These are phyloP conservation scores for Fusarium floridanum DNA, from an alignment of 2,329 filamentous ascomycete species.

Conservation along the genomic window DNA sequence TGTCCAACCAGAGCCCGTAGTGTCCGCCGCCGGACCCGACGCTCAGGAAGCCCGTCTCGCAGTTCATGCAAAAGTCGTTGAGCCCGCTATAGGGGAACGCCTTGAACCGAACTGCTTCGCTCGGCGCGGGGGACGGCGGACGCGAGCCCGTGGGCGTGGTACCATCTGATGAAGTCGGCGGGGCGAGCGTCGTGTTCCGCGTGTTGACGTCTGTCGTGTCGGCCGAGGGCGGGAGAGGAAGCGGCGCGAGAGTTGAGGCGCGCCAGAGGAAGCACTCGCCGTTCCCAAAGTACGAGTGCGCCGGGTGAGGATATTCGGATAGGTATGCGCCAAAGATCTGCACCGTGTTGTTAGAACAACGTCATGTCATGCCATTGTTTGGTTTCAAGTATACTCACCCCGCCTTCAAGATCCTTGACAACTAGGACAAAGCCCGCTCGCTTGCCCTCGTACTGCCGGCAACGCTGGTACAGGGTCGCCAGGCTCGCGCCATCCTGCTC, in stretches of 20 bases:
- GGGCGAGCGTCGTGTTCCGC: slow-evolving; percentile 56
- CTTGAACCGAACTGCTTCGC: slow-evolving; percentile 90
- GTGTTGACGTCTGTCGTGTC: slow-evolving; percentile 61
- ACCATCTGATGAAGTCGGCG: slow-evolving; percentile 41
- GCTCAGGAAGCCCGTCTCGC: slow-evolving; percentile 86
- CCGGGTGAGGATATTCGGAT: slow-evolving; percentile 86
- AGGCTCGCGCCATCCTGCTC: slow-evolving; percentile 93
- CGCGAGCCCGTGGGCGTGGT: slow-evolving; percentile 45
- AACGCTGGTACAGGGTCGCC: slow-evolving; percentile 86
- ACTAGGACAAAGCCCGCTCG: slow-evolving; percentile 92
- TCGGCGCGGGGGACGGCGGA: slow-evolving; percentile 60
- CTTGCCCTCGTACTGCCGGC: slow-evolving; percentile 73
- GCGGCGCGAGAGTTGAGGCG: slow-evolving; percentile 68
- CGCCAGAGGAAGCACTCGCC: slow-evolving; percentile 89
- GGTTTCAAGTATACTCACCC: slow-evolving; percentile 64
- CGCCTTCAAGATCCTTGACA: slow-evolving; percentile 80
- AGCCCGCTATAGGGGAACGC: slow-evolving; percentile 96
- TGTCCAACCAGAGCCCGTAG: slow-evolving; percentile 94
- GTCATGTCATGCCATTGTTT: slow-evolving; percentile 22
- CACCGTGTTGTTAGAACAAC: slow-evolving; percentile 3
- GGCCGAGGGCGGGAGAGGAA: slow-evolving; percentile 64
- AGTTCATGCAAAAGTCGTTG: slow-evolving; percentile 97
- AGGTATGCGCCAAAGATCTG: slow-evolving; percentile 93
- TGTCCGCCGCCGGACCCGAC: slow-evolving; percentile 90
- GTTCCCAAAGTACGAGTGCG: slow-evolving; percentile 90